A percentile compares a stretch with the other conserved stretches of the same genome.
phyloP scores from a whole-genome alignment of 2,329 filamentous ascomycete genomes.

The Graphium sp. region DNA sequence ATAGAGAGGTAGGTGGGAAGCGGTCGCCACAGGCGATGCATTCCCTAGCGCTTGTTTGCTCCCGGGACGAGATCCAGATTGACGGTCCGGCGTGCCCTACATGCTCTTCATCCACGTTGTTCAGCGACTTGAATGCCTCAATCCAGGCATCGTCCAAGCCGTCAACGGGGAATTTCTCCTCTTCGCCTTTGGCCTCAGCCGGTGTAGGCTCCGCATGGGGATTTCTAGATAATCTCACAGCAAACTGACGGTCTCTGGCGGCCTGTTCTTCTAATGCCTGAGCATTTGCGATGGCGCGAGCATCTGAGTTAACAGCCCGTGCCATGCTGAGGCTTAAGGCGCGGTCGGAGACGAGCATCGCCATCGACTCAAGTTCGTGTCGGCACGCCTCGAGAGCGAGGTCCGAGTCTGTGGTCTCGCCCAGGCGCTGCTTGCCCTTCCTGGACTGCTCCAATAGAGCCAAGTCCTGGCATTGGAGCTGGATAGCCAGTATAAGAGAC shows the following conservation, averaged over 20 bases:
- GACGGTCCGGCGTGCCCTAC: too few species aligned
- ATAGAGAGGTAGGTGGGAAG: background rate
- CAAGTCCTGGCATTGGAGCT: constrained; percentile 4
- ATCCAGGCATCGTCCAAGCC: too few species aligned
- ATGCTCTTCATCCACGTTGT: too few species aligned
- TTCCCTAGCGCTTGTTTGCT: too few species aligned
- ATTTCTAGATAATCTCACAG: too few species aligned
- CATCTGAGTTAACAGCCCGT: constrained; percentile 1
- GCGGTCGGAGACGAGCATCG: background rate
- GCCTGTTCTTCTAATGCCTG: background rate
- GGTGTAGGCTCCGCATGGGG: too few species aligned
- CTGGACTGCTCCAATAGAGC: background rate
- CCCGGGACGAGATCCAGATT: too few species aligned
- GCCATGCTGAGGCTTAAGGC: constrained; percentile 4
- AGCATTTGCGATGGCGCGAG: background rate
- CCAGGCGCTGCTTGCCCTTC: constrained; percentile 2
- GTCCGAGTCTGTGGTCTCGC: constrained; percentile 1
- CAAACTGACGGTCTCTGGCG: background rate
- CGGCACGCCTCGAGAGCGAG: constrained; percentile 1
- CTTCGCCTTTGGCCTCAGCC: too few species aligned
- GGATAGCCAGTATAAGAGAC: constrained; percentile 3
- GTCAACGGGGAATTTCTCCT: too few species aligned
- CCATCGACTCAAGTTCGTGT: constrained; percentile 1
- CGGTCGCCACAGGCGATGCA: background rate
- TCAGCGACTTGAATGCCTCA: too few species aligned